Base-by-base conservation (phyloP, 768 basidiomycete genomes). In the Lyophyllum shimeji region DNA sequence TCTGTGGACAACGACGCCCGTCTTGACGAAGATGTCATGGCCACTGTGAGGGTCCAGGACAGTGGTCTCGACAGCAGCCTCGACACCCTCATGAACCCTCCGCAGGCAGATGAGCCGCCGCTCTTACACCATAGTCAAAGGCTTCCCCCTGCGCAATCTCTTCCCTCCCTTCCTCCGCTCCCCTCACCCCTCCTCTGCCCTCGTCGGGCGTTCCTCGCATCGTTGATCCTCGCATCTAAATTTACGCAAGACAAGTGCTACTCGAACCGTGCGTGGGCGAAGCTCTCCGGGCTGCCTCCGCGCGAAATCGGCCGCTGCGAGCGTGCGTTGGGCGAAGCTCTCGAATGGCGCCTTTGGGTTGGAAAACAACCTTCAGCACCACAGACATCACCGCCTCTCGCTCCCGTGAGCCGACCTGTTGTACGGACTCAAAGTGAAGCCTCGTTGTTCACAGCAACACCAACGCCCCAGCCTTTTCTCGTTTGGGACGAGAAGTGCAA, bases 241-340 rank as follows among this genome's bases (percentile, higher is more conserved):
- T 95, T 95, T 67, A 85, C 90, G 58, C 93, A 95, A 74, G 95
- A 98, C 65, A 87, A 91, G 49, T 93, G 90, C 42, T 97, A 95
- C 64, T 94, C 92, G 13, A 96, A 97, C 68, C 84, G 86, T 24
- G 94, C 95, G 17, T 97, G 95, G 95, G 90, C 91, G 1, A 94
- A 95, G 65, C 81, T 98, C 6, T 90, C 90, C n/a, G 93, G 94
- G 17, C 79, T 98, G 2, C 84, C 87, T 0, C 85, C 92, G 4
- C 75, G 85, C 40, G 95, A 98, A 75, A 90, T 98, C 50, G 86
- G 91, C 37, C 82, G 85, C 17, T 95, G 93, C 66, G 95, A 98
- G 71, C 84, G 90, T 21, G 90, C 90, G 0, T 82, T 98, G 40
- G 90, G 93, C 21, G 85, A 86, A 67, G 87, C 92, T 8, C 81